Evolutionary conservation across 805 yeast genomes (phyloP), one percentile per base, ranked within the genome.

Genomic region (Torulaspora gathmanii): DNA sequence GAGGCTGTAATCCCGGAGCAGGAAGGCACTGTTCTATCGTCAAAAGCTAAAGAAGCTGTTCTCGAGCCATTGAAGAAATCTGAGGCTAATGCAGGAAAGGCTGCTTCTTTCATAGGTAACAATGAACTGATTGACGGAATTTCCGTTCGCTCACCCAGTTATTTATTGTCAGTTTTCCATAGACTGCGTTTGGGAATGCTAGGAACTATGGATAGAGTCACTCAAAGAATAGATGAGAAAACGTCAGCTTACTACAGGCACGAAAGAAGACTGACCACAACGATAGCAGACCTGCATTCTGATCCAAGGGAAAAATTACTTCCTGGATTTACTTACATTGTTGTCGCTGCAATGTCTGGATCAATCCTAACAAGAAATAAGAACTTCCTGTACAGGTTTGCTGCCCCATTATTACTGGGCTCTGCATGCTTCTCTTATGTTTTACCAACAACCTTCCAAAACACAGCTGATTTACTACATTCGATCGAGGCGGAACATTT

Each of bases 321-420:
- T 36, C 85, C 86, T 2, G 82, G 81, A 49, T 57, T 80, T 2
- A 58, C 79, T 2, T 80, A 79, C 52, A 67, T 79, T 29, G 56
- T 72, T 4, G 72, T 81, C 31, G 86, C 82, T 20, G 67, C 73
- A 11, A 70, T 82, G 60, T 64, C 83, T 1, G 88, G 87, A 38
- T 72, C 79, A 35, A 75, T 82, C 15, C 53, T 79, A 40, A 73
- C 83, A 1, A 79, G 82, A 55, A 77, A 74, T 55, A 68, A 77
- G 48, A 74, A 75, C 35, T 52, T 75, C 11, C 28, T 78, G 2
- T 61, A 76, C 13, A 78, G 73, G 56, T 65, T 71, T 2, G 50
- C 73, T 1, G 67, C 75, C 33, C 87, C 88, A 0, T 30, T 79
- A 0, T 56, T 70, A 0, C 67, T 78, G 29, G 84, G 86, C 17